Percentiles rank a stretch among this genome's conserved stretches.
Evolutionary conservation across 148 eudicot genomes (phyloP).

Genomic region (Oxyria digyna): DNA sequence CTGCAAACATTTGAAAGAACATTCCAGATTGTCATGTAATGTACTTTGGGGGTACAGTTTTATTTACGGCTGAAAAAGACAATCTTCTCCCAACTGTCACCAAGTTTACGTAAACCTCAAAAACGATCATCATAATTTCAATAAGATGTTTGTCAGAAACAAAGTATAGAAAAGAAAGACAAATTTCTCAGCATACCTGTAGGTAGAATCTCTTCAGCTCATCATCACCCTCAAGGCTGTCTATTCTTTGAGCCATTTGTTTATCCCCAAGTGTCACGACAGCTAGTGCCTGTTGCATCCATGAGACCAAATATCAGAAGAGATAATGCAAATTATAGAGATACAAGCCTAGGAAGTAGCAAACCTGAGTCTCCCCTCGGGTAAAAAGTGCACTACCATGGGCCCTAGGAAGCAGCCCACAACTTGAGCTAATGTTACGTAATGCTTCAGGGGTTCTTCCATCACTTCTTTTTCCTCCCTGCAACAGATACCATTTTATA

Average conservation of each 20-base stretch:
- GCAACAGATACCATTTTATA: neutral
- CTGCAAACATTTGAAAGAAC: constrained; percentile 23
- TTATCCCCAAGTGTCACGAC: constrained; percentile 97
- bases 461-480: constrained; percentile 98
- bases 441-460: constrained; percentile 74
- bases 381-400: constrained; percentile 99
- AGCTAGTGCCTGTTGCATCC: constrained; percentile 52
- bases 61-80: neutral
- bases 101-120: neutral
- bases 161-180: neutral
- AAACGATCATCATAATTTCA: neutral
- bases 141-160: neutral
- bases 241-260: constrained; percentile 94
- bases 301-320: neutral
- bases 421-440: constrained; percentile 62
- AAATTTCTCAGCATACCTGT: constrained; percentile 45
- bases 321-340: neutral
- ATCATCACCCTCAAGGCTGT: constrained; percentile 76
- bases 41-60: neutral
- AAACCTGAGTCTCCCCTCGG: constrained; percentile 99
- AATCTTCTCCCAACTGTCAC: neutral
- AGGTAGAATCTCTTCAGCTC: constrained; percentile 91
- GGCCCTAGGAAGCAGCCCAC: constrained; percentile 98
- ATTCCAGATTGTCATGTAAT: neutral
- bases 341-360: constrained; percentile 6